phyloP scores from a whole-genome alignment of 768 basidiomycete genomes.

The Macrolepiota fuliginosa region DNA sequence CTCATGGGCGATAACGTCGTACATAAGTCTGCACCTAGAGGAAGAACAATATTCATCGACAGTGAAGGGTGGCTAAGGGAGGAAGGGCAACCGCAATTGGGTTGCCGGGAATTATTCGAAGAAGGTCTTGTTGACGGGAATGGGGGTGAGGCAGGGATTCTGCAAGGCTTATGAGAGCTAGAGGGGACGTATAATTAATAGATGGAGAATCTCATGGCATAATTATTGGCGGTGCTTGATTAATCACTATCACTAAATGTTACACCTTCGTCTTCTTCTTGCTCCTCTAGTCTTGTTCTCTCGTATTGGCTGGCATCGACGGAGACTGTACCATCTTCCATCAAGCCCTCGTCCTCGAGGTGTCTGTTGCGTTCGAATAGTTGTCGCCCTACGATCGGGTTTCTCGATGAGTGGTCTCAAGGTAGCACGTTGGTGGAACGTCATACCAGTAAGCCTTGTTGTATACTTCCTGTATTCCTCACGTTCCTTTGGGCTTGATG shows the following conservation, averaged over 20 bases:
- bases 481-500: conserved; percentile 72
- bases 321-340: conserved; percentile 84
- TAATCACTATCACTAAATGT: conserved; percentile 89
- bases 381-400: conserved; percentile 68
- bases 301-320: conserved; percentile 92
- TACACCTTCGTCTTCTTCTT: conserved; percentile 61
- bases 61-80: conserved; percentile 63
- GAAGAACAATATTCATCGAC: conserved; percentile 37
- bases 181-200: conserved; percentile 8
- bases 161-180: conserved; percentile 54
- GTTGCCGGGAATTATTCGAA: conserved; percentile 55
- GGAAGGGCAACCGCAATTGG: conserved; percentile 51
- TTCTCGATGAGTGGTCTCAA: neutral
- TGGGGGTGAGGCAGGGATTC: conserved; percentile 49
- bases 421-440: no score
- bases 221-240: conserved; percentile 17
- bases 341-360: conserved; percentile 75
- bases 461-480: conserved; percentile 75
- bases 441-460: conserved; percentile 67
- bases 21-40: conserved; percentile 26
- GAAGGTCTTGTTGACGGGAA: conserved; percentile 53
- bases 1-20: conserved; percentile 54
- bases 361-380: conserved; percentile 83
- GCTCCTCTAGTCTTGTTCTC: conserved; percentile 56
- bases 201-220: conserved; percentile 5